Percentiles rank a stretch among this genome's conserved stretches.
Conservation (phyloP, 1,284 basidiomycete genomes). For the Tausonia pullulans region DNA sequence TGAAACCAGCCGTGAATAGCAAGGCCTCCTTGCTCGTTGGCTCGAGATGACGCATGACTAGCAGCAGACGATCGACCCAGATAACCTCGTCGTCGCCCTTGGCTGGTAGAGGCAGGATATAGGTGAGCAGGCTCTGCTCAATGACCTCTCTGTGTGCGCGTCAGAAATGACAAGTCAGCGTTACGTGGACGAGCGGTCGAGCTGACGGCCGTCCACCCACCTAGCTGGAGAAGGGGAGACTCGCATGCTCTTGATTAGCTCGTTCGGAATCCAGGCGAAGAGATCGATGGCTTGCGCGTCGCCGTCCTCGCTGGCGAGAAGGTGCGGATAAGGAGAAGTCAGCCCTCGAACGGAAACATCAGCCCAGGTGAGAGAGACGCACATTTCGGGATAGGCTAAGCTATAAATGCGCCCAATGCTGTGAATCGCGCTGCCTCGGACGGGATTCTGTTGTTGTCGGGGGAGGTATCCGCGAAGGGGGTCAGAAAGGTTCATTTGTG, state of each 20-base stretch:
- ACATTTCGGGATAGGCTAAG: conserved; percentile 83
- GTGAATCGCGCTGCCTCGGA: conserved; percentile 69
- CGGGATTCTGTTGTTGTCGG: conserved; percentile 43
- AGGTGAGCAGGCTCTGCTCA: conserved; percentile 55
- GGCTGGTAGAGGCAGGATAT: conserved; percentile 71
- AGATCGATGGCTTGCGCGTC: conserved; percentile 61
- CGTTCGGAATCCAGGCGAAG: conserved; percentile 88
- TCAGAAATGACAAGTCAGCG: background rate
- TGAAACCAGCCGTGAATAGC: conserved; percentile 51
- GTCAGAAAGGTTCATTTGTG: background rate
- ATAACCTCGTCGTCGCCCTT: conserved; percentile 53
- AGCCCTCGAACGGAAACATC: background rate
- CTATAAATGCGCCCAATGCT: conserved; percentile 68
- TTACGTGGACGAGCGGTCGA: background rate
- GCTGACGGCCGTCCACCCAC: background rate
- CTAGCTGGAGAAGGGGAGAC: background rate
- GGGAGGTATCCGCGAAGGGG: background rate
- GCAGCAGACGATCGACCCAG: conserved; percentile 76
- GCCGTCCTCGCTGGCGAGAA: conserved; percentile 58
- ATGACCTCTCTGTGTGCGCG: conserved; percentile 41
- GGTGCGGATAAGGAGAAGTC: background rate
- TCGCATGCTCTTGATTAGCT: conserved; percentile 45
- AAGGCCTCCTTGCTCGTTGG: conserved; percentile 49
- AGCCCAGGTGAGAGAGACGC: conserved; percentile 26
- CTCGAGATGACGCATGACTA: conserved; percentile 60